Conservation (phyloP, 164 flowering plant genomes). For the Euptelea pleiosperma region DNA sequence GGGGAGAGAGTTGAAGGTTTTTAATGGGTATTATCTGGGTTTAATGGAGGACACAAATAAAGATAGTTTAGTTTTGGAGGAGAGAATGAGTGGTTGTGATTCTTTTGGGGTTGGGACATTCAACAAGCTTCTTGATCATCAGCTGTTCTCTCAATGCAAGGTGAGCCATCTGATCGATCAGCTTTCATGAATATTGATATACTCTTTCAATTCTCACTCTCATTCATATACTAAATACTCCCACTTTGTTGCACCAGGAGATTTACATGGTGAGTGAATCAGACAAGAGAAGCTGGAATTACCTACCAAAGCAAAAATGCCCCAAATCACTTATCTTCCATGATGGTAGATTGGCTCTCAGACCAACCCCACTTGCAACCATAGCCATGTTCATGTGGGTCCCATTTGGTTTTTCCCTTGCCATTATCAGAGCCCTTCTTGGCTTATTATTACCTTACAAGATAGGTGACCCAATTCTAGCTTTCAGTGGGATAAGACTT, state of each 20-base stretch:
- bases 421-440: slow-evolving; percentile 21
- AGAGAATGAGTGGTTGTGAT: slow-evolving; percentile 13
- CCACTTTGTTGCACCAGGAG: slow-evolving; percentile 35
- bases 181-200: too few relatives aligned
- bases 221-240: too few relatives aligned
- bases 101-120: slow-evolving; percentile 22
- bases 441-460: slow-evolving; percentile 28
- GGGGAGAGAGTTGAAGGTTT: slow-evolving; percentile 41
- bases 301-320: slow-evolving; percentile 41
- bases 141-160: slow-evolving; percentile 26
- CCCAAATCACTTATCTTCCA: slow-evolving; percentile 62
- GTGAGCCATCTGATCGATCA: slow-evolving; percentile 14
- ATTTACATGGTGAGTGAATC: slow-evolving; percentile 32
- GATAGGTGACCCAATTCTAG: slow-evolving; percentile 11
- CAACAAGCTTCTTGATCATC: slow-evolving; percentile 18
- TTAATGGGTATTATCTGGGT: slow-evolving; percentile 37
- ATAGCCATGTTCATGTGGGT: slow-evolving; percentile 51
- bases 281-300: slow-evolving; percentile 31
- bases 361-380: slow-evolving; percentile 40
- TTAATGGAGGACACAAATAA: slow-evolving; percentile 28
- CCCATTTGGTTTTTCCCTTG: slow-evolving; percentile 44
- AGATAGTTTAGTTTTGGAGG: slow-evolving; percentile 6
- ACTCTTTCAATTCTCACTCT: too few relatives aligned
- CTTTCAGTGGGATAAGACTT: slow-evolving; percentile 25
- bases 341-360: slow-evolving; percentile 58